phyloP scores from a whole-genome alignment of 2,329 filamentous ascomycete species.

The Arthrobotrys pseudoclavata region DNA sequence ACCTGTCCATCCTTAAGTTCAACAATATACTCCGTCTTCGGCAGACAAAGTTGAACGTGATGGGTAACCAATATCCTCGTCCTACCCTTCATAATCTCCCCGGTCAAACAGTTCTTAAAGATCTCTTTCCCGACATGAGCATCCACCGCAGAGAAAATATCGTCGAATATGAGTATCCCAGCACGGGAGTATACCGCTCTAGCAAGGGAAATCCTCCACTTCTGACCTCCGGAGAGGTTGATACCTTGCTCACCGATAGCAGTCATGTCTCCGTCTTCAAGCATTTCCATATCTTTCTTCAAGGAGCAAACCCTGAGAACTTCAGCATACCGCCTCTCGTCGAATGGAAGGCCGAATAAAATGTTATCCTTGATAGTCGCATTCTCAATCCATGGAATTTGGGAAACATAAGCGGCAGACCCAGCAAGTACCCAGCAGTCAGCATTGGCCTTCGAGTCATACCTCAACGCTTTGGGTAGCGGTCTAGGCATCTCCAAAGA shows the following conservation, averaged over 20 bases:
- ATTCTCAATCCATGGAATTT: conserved; percentile 89
- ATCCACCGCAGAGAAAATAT: conserved; percentile 86
- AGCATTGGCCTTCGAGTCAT: conserved; percentile 74
- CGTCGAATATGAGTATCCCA: conserved; percentile 81
- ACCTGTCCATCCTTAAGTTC: conserved; percentile 78
- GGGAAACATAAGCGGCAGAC: conserved; percentile 80
- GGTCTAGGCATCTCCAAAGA: conserved; percentile 71
- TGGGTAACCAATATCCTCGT: conserved; percentile 86
- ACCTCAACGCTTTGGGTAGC: conserved; percentile 71
- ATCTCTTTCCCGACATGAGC: conserved; percentile 84
- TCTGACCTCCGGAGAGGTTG: conserved; percentile 85
- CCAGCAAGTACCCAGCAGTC: conserved; percentile 78
- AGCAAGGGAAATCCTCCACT: conserved; percentile 84
- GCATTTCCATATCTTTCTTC: conserved; percentile 80
- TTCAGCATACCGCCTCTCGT: conserved; percentile 77
- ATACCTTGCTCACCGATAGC: conserved; percentile 88
- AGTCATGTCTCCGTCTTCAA: conserved; percentile 81
- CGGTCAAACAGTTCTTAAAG: conserved; percentile 80
- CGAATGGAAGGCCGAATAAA: conserved; percentile 79
- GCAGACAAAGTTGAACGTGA: conserved; percentile 79
- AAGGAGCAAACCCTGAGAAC: conserved; percentile 81
- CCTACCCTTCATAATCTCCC: conserved; percentile 76
- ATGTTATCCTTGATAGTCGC: conserved; percentile 83
- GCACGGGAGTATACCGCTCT: conserved; percentile 84
- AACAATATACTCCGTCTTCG: conserved; percentile 80